Conservation (phyloP, 805 yeast species). For the Saturnispora zaruensis region DNA sequence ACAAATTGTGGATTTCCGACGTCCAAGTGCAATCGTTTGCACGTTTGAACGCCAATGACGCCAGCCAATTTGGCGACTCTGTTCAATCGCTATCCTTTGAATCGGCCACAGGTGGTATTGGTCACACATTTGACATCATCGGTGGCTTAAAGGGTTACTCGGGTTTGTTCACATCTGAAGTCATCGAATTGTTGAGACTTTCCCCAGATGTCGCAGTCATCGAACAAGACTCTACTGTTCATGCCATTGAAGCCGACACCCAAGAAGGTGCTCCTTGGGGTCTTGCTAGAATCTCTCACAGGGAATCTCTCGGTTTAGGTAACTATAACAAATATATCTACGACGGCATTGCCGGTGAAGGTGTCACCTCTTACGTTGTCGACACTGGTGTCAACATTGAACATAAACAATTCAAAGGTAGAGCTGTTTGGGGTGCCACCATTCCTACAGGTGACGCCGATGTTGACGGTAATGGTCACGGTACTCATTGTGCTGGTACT, state of each 20-base stretch:
- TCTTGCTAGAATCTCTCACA: conserved; percentile 80
- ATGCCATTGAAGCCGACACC: conserved; percentile 50
- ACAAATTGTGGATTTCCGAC: conserved; percentile 55
- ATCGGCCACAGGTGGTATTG: conserved; percentile 40
- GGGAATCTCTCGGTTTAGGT: conserved; percentile 58
- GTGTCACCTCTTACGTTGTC: conserved; percentile 78
- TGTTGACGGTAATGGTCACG: conserved; percentile 85
- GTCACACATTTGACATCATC: conserved; percentile 49
- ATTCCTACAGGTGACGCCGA: conserved; percentile 65
- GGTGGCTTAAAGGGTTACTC: conserved; percentile 69
- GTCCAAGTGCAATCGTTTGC: conserved; percentile 37
- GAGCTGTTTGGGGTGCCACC: conserved; percentile 83
- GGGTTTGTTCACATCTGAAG: conserved; percentile 71
- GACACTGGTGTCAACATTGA: conserved; percentile 79
- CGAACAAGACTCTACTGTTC: conserved; percentile 68
- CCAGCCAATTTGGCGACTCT: conserved; percentile 26
- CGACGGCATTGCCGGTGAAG: conserved; percentile 68
- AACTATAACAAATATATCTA: conserved; percentile 66
- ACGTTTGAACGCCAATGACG: conserved; percentile 17
- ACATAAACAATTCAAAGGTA: conserved; percentile 73
- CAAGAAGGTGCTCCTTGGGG: conserved; percentile 95
- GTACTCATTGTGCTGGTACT: conserved; percentile 96
- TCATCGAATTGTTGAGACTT: conserved; percentile 57
- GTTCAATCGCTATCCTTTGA: conserved; percentile 17
- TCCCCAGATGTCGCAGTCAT: conserved; percentile 50